A percentile compares a stretch with the other conserved stretches of the same genome.
These are phyloP conservation scores for Cercospora sp. DNA, from an alignment of 2,329 filamentous ascomycete genomes.

Conservation along the genomic window DNA sequence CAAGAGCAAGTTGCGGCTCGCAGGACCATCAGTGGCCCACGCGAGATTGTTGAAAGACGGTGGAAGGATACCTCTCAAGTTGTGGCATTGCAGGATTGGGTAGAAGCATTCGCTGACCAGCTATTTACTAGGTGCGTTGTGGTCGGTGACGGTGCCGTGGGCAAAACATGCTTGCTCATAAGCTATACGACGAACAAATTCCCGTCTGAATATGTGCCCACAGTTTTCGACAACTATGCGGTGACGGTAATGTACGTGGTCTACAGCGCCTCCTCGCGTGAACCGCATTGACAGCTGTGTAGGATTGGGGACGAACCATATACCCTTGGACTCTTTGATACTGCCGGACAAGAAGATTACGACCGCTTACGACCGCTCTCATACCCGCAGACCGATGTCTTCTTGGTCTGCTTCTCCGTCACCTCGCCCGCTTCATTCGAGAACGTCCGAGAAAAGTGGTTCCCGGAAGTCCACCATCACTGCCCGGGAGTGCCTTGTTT, in stretches of 20 bases:
- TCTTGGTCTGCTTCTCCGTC: conserved; percentile 98
- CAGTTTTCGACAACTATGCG: conserved; percentile 99
- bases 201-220: conserved; percentile 98
- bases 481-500: conserved; percentile 96
- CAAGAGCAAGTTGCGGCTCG: neutral
- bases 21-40: neutral
- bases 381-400: conserved; percentile 97
- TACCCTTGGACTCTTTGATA: conserved; percentile 96
- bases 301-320: conserved; percentile 99
- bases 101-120: conserved; percentile 21
- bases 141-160: conserved; percentile 97
- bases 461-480: conserved; percentile 97
- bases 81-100: conserved; percentile 7
- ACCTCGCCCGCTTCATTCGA: conserved; percentile 97
- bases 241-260: conserved; percentile 81
- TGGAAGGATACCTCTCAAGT: conserved; percentile 10
- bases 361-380: conserved; percentile 93
- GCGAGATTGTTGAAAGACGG: neutral
- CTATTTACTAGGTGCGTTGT: conserved; percentile 77
- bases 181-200: conserved; percentile 99
- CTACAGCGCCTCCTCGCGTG: neutral
- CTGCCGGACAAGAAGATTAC: conserved; percentile 98
- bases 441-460: conserved; percentile 99
- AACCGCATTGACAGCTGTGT: conserved; percentile 26
- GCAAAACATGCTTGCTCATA: conserved; percentile 98